Percentiles rank a stretch among this genome's conserved stretches.
Evolutionary conservation across 177 flowering plant species (phyloP).

Genomic region (Vitis hybrid): DNA sequence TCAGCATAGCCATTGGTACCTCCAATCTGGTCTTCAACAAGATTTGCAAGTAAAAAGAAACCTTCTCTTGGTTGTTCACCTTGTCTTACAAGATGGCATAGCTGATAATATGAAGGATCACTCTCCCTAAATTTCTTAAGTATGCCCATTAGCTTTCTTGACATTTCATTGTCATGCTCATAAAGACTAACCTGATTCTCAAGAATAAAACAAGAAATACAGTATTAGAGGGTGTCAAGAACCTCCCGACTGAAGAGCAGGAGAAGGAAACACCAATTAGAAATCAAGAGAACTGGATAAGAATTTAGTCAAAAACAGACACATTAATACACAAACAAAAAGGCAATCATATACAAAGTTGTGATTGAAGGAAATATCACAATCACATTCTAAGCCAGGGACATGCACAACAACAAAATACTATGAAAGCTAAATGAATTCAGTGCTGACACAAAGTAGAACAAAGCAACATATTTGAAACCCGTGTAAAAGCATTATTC

Average conservation of each 20-base stretch:
- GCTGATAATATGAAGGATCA: constrained; percentile 71
- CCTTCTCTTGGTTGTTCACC: constrained; percentile 96
- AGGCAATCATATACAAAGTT: neutral
- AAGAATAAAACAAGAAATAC: constrained; percentile 10
- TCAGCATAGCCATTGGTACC: constrained; percentile 77
- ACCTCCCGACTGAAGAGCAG: neutral
- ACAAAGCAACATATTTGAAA: too few species aligned
- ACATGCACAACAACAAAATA: too few species aligned
- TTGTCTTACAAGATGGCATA: constrained; percentile 82
- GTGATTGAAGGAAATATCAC: neutral
- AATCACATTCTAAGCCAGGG: too few species aligned
- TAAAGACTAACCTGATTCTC: constrained; percentile 45
- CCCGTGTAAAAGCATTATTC: too few species aligned
- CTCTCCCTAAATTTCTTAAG: constrained; percentile 57
- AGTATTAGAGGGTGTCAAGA: neutral
- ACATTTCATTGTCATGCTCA: constrained; percentile 67
- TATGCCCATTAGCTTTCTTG: constrained; percentile 58
- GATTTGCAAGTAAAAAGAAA: constrained; percentile 66
- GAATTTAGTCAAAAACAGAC: neutral
- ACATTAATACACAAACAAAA: neutral
- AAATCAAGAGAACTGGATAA: neutral
- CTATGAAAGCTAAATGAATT: too few species aligned
- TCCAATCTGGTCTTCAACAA: constrained; percentile 78
- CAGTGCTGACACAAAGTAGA: too few species aligned
- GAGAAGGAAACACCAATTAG: too few species aligned